Percentiles rank a stretch among this genome's conserved stretches.
These are phyloP conservation scores for Hura crepitans DNA, from an alignment of 441 rosid species.

Conservation along the genomic window DNA sequence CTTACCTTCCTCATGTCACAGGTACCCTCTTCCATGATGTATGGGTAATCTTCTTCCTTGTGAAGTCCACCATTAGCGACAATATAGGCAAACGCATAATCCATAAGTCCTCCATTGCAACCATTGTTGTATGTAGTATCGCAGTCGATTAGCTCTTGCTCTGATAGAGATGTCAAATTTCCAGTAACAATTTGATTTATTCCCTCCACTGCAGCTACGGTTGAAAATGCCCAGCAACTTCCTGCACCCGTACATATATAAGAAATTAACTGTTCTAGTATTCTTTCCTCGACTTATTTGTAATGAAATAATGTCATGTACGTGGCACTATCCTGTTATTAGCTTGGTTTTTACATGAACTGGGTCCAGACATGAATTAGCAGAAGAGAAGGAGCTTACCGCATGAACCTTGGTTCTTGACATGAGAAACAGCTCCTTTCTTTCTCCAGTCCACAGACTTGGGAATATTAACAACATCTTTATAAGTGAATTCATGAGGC, in stretches of 20 bases:
- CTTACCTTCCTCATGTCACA: constrained; percentile 66
- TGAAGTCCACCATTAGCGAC: constrained; percentile 70
- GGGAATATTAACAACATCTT: constrained; percentile 50
- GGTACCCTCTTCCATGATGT: constrained; percentile 84
- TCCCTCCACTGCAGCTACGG: constrained; percentile 94
- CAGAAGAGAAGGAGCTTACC: too few relatives aligned
- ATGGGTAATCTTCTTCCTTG: constrained; percentile 85
- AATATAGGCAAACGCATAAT: constrained; percentile 76
- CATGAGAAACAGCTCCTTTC: constrained; percentile 73
- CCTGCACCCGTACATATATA: too few relatives aligned
- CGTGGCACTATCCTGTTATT: too few relatives aligned
- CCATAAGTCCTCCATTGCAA: constrained; percentile 98
- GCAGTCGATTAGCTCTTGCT: constrained; percentile 90
- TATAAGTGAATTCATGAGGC: constrained; percentile 41
- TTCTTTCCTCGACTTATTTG: too few relatives aligned
- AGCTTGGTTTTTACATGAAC: too few relatives aligned
- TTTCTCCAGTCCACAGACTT: constrained; percentile 90
- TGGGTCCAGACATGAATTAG: too few relatives aligned
- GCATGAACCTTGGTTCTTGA: constrained; percentile 93
- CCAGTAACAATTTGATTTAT: constrained; percentile 77
- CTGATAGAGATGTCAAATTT: constrained; percentile 73
- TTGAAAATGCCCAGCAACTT: constrained; percentile 99
- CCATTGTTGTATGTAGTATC: constrained; percentile 77
- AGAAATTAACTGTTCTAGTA: too few relatives aligned
- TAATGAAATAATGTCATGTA: too few relatives aligned